Percentiles rank a stretch among this genome's conserved stretches.
Evolutionary conservation across 2,329 filamentous ascomycete genomes (phyloP).

Genomic region (Paradendryphiella salina): DNA sequence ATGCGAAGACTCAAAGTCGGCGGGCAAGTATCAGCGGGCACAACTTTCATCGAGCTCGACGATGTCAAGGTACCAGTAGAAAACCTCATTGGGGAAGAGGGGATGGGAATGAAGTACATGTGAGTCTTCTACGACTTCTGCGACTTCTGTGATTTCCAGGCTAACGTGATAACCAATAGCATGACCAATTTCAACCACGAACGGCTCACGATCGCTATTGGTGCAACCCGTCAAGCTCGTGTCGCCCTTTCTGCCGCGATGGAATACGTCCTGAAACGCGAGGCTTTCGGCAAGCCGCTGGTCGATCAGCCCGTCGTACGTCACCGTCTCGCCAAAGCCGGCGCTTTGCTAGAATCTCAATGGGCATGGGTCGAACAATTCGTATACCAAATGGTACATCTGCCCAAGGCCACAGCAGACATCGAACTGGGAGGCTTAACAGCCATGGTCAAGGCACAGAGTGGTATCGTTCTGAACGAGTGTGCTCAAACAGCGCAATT

Average conservation of each 20-base stretch:
- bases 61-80: constrained; percentile 71
- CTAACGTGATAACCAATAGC: constrained; percentile 6
- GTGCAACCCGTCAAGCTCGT: constrained; percentile 63
- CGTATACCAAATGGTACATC: constrained; percentile 66
- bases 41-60: constrained; percentile 75
- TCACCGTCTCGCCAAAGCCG: constrained; percentile 71
- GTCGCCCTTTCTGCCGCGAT: constrained; percentile 64
- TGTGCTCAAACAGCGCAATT: constrained; percentile 70
- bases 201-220: constrained; percentile 67
- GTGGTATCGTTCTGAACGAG: constrained; percentile 71
- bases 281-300: constrained; percentile 69
- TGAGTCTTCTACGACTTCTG: constrained; percentile 3
- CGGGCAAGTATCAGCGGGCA: constrained; percentile 67
- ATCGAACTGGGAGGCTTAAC: constrained; percentile 70
- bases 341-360: constrained; percentile 68
- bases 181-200: constrained; percentile 85
- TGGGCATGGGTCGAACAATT: constrained; percentile 75
- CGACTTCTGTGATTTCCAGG: neutral
- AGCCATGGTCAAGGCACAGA: constrained; percentile 72
- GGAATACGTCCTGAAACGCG: constrained; percentile 65
- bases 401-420: constrained; percentile 64
- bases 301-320: constrained; percentile 76
- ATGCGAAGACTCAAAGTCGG: constrained; percentile 70
- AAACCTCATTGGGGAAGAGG: constrained; percentile 71
- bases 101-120: constrained; percentile 72